Conservation (phyloP, 1,284 basidiomycete species). For the Exsudoporus floridanus region DNA sequence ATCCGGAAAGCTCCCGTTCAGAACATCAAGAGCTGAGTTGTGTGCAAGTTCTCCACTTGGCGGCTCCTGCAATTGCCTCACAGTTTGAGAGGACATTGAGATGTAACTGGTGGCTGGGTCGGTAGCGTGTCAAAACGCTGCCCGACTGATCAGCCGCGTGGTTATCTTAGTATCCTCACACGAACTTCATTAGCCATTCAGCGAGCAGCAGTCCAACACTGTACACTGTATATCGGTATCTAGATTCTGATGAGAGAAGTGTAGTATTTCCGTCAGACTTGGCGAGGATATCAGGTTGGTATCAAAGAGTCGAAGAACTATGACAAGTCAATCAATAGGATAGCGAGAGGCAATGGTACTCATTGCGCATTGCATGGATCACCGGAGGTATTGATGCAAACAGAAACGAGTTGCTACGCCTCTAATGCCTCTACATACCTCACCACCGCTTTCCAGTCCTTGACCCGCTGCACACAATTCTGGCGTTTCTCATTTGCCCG, state of each 20-base stretch:
- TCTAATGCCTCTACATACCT: conserved; percentile 24
- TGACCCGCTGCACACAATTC: conserved; percentile 46
- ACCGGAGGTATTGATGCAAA: neutral
- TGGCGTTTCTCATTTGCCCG: conserved; percentile 37
- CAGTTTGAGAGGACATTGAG: conserved; percentile 50
- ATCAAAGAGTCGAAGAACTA: neutral
- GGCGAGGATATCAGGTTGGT: neutral
- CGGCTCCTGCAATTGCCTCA: conserved; percentile 49
- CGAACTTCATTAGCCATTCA: too few species aligned
- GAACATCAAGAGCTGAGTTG: conserved; percentile 39
- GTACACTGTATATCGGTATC: neutral
- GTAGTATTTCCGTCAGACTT: neutral
- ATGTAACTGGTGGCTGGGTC: neutral
- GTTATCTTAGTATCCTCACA: too few species aligned
- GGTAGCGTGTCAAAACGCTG: neutral
- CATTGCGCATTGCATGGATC: neutral
- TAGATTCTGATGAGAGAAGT: neutral
- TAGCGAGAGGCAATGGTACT: neutral
- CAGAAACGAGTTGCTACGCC: neutral
- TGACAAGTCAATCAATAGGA: neutral
- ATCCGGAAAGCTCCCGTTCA: conserved; percentile 49
- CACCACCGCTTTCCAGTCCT: conserved; percentile 57
- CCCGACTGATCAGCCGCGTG: conserved; percentile 14
- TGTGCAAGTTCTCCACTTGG: conserved; percentile 46
- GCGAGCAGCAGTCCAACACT: neutral